Conservation (phyloP, 2,329 filamentous ascomycete genomes). For the Monilinia vaccinii-corymbosi region DNA sequence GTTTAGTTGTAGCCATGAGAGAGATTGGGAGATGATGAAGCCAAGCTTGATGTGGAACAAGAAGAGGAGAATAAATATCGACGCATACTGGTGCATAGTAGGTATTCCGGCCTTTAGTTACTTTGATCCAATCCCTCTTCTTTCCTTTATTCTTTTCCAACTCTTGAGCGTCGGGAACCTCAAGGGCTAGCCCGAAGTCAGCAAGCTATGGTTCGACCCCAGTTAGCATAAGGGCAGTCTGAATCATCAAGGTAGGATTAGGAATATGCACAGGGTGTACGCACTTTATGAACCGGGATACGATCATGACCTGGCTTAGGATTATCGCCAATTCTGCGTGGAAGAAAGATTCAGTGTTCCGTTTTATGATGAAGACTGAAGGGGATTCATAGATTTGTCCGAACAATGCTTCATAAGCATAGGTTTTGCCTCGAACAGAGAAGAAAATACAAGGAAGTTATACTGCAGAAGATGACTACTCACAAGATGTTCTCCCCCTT, state of each 20-base stretch:
- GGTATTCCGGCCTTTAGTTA: not conserved
- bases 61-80: not conserved
- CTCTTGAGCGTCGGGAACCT: not conserved
- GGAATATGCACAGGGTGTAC: not conserved
- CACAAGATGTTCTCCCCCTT: not conserved
- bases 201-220: not conserved
- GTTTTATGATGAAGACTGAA: not conserved
- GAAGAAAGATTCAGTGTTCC: not conserved
- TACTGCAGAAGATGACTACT: not conserved
- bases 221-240: not conserved
- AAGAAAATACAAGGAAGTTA: not conserved
- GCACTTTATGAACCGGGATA: not conserved
- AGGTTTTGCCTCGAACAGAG: not conserved
- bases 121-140: not conserved
- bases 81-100: not conserved
- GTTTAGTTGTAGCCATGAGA: not conserved
- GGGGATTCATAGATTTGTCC: not conserved
- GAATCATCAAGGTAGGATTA: not conserved
- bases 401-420: not conserved
- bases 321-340: not conserved
- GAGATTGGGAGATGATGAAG: not conserved
- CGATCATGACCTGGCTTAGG: not conserved
- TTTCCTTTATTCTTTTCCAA: not conserved
- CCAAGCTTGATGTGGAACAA: not conserved
- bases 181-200: slow-evolving; percentile 1